These are phyloP conservation scores for Russula lepida DNA, from an alignment of 768 basidiomycete genomes.

Conservation along the genomic window DNA sequence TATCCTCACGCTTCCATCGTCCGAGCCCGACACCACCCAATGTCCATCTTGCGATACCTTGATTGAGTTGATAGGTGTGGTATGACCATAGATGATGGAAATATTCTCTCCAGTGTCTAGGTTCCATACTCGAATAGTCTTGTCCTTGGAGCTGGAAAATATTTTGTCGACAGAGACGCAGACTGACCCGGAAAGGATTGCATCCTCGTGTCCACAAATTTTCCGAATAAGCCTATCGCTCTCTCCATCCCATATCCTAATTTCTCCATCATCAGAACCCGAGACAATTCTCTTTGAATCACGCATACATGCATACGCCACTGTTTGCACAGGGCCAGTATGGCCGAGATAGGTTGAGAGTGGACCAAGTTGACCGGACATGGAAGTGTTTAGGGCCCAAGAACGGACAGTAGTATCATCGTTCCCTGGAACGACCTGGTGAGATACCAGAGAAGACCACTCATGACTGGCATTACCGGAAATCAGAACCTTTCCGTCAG, in stretches of 20 bases:
- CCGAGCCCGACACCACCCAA: slow-evolving; percentile 7
- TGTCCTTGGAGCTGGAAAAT: slow-evolving; percentile 13
- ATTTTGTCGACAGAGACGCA: not conserved
- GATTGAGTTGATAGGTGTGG: not conserved
- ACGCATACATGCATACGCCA: not conserved
- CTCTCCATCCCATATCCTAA: slow-evolving; percentile 3
- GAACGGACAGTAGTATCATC: not conserved
- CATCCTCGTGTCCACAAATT: not conserved
- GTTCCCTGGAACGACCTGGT: slow-evolving; percentile 4
- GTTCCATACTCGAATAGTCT: slow-evolving; percentile 11
- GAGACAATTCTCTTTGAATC: not conserved
- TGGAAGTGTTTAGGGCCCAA: too few relatives aligned
- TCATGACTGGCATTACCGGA: not conserved
- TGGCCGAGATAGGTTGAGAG: slow-evolving; percentile 19
- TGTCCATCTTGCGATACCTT: not conserved
- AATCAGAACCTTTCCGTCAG: not conserved
- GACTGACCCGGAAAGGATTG: slow-evolving; percentile 5
- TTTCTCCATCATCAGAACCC: slow-evolving; percentile 1
- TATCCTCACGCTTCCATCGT: slow-evolving; percentile 7
- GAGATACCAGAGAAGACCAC: not conserved
- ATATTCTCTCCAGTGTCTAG: not conserved
- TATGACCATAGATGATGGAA: slow-evolving; percentile 27
- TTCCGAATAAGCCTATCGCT: not conserved
- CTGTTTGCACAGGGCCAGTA: slow-evolving; percentile 11
- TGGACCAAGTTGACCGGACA: not conserved